Evolutionary conservation across 495 filamentous ascomycete genomes (phyloP).

Genomic region (Aspergillus mulundensis): DNA sequence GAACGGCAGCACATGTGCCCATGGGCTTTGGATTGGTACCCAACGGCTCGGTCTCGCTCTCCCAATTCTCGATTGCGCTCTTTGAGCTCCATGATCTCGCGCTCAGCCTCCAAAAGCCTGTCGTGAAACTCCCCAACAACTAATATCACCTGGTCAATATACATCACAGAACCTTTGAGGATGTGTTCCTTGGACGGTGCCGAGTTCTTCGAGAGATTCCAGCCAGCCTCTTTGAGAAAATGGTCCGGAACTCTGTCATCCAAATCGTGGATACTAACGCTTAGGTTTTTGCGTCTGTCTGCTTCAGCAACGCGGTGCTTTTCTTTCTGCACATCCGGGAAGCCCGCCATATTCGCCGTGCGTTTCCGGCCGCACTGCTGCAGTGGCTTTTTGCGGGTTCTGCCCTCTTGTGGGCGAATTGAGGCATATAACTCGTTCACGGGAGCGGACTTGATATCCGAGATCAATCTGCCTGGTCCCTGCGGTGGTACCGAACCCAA

Average conservation of each 20-base stretch:
- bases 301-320: slow-evolving; percentile 47
- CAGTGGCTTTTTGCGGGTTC: slow-evolving; percentile 42
- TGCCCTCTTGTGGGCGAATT: slow-evolving; percentile 37
- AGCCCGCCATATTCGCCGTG: slow-evolving; percentile 37
- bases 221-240: slow-evolving; percentile 43
- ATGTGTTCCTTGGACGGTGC: slow-evolving; percentile 48
- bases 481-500: slow-evolving; percentile 35
- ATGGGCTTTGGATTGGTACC: slow-evolving; percentile 41
- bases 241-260: slow-evolving; percentile 40
- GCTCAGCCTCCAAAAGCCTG: no score
- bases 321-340: slow-evolving; percentile 38
- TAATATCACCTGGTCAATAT: no score
- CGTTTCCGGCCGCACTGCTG: slow-evolving; percentile 48
- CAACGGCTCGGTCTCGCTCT: slow-evolving; percentile 38
- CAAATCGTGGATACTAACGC: slow-evolving; percentile 41
- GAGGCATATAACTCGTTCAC: slow-evolving; percentile 32
- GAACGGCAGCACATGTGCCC: slow-evolving; percentile 41
- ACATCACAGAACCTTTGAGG: slow-evolving; percentile 40
- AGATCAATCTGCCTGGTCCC: slow-evolving; percentile 34
- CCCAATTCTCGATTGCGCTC: slow-evolving; percentile 32
- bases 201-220: slow-evolving; percentile 44
- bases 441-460: slow-evolving; percentile 25
- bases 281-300: slow-evolving; percentile 43
- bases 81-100: slow-evolving; percentile 35
- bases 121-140: no score